Evolutionary conservation across 1,284 basidiomycete genomes (phyloP), one percentile per base, ranked within the genome.

Genomic region (Gomphus sp.): DNA sequence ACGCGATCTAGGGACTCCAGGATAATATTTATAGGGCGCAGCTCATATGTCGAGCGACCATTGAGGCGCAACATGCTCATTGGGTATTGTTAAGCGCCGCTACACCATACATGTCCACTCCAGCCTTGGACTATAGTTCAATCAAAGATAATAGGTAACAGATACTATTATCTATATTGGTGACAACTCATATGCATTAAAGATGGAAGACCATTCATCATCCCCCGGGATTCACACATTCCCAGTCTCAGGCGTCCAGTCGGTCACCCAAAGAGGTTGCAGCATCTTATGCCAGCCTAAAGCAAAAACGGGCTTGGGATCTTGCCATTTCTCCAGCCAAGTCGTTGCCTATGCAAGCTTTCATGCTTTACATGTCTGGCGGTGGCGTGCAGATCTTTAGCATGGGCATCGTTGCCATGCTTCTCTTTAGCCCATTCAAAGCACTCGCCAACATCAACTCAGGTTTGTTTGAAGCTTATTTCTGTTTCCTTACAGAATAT

Each of bases 311-410:
- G 48, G 92, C 93, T 58, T 93, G 93, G 91, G 91, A 93, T 63
- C 76, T 93, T 56, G 92, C 92, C 43, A 80, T 88, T 56, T 76
- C 83, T 48, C 92, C 92, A 0, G 90, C 89, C 47, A 94, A 95
- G 71, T 84, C 85, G 11, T 78, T 96, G 25, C 93, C 93, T 4
- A 95, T 95, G 93, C 92, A 95, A 69, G 91, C 85, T 1, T 89
- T 96, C 75, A 95, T 96, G 93, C 79, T 96, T 48, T 96, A 95
- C 80, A 94, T 96, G 86, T 94, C 91, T 28, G 93, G 93, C 45
- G 87, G 90, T 31, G 90, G 41, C n/a, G 41, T 43, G 7, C 41
- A 43, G 41, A 43, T 43, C 12, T 43, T 43, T 43, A 43, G 91
- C 70, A 91, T 95, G 75, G 91, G 92, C 49, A 94, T 93, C 70